Evolutionary conservation across 129 eudicot genomes (phyloP).

Genomic region (Chrysanthemum seticuspe): DNA sequence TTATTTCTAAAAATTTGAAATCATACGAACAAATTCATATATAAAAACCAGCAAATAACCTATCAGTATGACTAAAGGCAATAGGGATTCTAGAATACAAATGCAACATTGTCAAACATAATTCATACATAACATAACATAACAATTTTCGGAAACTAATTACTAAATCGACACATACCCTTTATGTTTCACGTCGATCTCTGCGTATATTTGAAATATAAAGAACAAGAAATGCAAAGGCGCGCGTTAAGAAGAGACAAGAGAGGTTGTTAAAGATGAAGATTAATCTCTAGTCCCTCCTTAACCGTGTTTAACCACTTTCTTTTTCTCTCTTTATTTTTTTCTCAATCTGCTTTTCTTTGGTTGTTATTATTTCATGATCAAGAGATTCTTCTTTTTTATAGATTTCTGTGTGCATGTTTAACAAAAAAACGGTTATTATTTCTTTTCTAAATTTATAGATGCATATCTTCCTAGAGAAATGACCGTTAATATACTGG

Average conservation of each 20-base stretch:
- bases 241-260: neutral
- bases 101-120: neutral
- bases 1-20: neutral
- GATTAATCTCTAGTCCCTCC: conserved; percentile 13
- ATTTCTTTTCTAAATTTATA: conserved; percentile 5
- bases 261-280: too few species aligned
- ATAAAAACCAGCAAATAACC: neutral
- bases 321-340: neutral
- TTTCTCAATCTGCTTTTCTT: conserved; percentile 1
- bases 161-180: conserved; percentile 19
- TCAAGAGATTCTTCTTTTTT: neutral
- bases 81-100: neutral
- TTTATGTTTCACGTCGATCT: conserved; percentile 20
- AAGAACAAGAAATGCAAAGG: conserved; percentile 4
- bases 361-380: conserved; percentile 13
- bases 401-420: neutral
- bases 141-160: neutral
- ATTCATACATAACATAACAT: neutral
- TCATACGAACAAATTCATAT: neutral
- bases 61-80: neutral
- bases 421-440: neutral
- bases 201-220: neutral
- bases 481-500: conserved; percentile 9
- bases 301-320: conserved; percentile 31
- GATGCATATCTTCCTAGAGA: neutral